Percentiles rank a stretch among this genome's conserved stretches.
Conservation (phyloP, 2,329 filamentous ascomycete genomes). For the Verticillium tricorpus region DNA sequence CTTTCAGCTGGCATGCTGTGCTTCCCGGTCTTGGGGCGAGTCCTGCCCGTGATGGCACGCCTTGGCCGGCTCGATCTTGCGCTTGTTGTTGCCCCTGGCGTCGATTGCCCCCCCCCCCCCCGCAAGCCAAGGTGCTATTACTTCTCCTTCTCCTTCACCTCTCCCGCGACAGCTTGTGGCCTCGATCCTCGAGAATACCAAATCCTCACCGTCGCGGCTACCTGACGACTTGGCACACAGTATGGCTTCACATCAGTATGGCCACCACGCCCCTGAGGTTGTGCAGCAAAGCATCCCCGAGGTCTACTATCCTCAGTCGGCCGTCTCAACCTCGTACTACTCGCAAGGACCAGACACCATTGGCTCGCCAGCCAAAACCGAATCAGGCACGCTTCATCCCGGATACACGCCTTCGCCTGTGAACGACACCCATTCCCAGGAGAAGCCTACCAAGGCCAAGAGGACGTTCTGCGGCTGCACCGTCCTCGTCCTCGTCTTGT, state of each 20-base stretch:
- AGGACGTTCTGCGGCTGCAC: conserved; percentile 20
- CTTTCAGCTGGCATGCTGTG: neutral
- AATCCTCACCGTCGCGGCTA: neutral
- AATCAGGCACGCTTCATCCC: neutral
- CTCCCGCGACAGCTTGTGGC: neutral
- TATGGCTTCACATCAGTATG: neutral
- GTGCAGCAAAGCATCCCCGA: neutral
- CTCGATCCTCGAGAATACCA: neutral
- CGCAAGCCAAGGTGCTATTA: neutral
- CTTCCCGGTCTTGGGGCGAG: neutral
- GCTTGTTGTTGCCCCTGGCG: neutral
- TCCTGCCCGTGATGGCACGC: neutral
- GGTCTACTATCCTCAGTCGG: neutral
- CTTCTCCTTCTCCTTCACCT: neutral
- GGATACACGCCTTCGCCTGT: neutral
- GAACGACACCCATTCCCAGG: neutral
- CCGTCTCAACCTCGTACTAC: neutral
- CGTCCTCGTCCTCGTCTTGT: conserved; percentile 34
- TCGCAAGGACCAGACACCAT: neutral
- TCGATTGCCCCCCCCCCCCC: neutral
- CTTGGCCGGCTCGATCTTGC: neutral
- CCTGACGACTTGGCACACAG: neutral
- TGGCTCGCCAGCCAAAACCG: neutral
- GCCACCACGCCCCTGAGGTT: neutral
- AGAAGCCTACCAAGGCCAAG: conserved; percentile 1